These are phyloP conservation scores for Cercophora newfieldiana DNA, from an alignment of 495 filamentous ascomycete species.

Conservation along the genomic window DNA sequence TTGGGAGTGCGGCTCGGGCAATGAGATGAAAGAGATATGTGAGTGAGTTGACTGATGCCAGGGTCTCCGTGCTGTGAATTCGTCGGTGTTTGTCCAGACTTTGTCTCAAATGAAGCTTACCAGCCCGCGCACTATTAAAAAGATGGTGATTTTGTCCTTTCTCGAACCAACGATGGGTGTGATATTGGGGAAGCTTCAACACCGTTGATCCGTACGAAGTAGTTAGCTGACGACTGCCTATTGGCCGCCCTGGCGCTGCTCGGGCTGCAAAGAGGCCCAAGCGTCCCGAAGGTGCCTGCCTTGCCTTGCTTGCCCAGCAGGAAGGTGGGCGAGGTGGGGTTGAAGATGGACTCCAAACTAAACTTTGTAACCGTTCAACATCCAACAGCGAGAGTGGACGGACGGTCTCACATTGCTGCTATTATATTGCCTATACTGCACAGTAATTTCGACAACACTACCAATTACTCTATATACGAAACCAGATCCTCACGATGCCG, in stretches of 20 bases:
- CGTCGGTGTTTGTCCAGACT: too few relatives aligned
- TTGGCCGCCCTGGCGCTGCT: slow-evolving; percentile 4
- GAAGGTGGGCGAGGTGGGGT: background rate
- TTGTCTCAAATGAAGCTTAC: too few relatives aligned
- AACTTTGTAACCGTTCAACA: background rate
- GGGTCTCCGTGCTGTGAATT: too few relatives aligned
- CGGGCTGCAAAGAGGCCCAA: background rate
- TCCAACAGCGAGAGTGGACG: background rate
- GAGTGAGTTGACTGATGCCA: too few relatives aligned
- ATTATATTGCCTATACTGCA: background rate
- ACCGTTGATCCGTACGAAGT: too few relatives aligned
- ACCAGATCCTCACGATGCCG: slow-evolving; percentile 46
- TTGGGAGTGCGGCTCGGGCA: background rate
- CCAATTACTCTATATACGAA: background rate
- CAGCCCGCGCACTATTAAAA: too few relatives aligned
- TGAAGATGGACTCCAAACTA: background rate
- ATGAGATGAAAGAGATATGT: background rate
- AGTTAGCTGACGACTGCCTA: background rate
- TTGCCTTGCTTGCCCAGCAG: background rate
- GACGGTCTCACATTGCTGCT: background rate
- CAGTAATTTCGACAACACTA: background rate
- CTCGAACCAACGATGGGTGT: background rate
- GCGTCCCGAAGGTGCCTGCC: background rate
- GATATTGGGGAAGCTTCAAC: too few relatives aligned
- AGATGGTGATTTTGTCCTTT: background rate